Percentiles rank a stretch among this genome's conserved stretches.
Conservation (phyloP, 2,329 filamentous ascomycete genomes). For the Paraphoma sp. region DNA sequence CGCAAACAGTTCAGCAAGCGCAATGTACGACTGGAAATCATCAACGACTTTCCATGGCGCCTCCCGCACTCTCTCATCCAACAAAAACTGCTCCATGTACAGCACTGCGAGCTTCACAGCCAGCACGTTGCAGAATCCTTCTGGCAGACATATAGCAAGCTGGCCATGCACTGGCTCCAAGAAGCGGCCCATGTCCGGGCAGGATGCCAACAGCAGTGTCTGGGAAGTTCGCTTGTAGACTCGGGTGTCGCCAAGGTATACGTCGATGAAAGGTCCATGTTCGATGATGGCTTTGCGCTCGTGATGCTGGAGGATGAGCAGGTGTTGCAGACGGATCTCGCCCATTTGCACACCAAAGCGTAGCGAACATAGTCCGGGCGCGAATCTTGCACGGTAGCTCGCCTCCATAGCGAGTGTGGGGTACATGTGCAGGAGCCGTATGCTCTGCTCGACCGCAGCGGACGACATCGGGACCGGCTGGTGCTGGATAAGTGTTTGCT, state of each 20-base stretch:
- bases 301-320: not conserved
- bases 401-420: not conserved
- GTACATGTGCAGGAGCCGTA: not conserved
- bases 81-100: no score
- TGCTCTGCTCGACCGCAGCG: not conserved
- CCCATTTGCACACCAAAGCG: not conserved
- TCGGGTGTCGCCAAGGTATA: conserved; percentile 8
- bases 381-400: not conserved
- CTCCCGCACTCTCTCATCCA: no score
- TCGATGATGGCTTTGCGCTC: not conserved
- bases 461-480: not conserved
- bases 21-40: no score
- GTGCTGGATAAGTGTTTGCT: not conserved
- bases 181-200: no score
- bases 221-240: conserved; percentile 11
- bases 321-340: not conserved
- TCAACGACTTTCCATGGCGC: no score
- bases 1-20: no score
- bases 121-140: no score
- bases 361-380: not conserved
- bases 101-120: no score
- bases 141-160: no score
- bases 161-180: no score
- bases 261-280: conserved; percentile 9
- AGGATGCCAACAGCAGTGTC: not conserved